Evolutionary conservation across 768 basidiomycete species (phyloP).

Genomic region (Coprinopsis strossmayeri): DNA sequence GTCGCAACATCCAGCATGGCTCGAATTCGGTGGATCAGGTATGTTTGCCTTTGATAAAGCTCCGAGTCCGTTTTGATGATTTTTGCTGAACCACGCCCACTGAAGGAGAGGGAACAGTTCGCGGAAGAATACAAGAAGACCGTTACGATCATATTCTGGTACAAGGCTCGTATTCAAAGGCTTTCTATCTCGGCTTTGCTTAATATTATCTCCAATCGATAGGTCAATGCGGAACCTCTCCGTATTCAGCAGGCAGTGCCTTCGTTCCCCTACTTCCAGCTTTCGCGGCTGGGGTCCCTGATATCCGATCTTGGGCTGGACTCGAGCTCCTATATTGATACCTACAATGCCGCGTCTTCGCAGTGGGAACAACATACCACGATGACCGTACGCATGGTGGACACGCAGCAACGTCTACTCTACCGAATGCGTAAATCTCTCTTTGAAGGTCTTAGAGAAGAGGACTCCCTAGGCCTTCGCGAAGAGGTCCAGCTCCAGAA

Average conservation of each 20-base stretch:
- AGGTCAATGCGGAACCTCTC: conserved; percentile 50
- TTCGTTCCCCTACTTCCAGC: conserved; percentile 61
- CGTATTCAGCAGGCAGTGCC: conserved; percentile 50
- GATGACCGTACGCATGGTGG: conserved; percentile 50
- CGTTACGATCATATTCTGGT: conserved; percentile 65
- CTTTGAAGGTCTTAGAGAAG: conserved; percentile 48
- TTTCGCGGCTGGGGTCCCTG: conserved; percentile 46
- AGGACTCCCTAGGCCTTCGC: conserved; percentile 48
- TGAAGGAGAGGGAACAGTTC: conserved; percentile 32
- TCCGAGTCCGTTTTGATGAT: too few species aligned
- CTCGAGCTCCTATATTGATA: conserved; percentile 49
- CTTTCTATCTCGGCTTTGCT: background rate
- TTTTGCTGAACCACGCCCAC: too few species aligned
- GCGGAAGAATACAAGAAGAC: conserved; percentile 43
- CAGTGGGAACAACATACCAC: conserved; percentile 68
- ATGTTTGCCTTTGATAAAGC: too few species aligned
- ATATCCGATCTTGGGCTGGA: conserved; percentile 50
- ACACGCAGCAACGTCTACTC: conserved; percentile 53
- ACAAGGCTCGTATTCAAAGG: conserved; percentile 37
- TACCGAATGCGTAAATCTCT: conserved; percentile 57
- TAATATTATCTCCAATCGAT: conserved; percentile 7
- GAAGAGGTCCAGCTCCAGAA: conserved; percentile 50
- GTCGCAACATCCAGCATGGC: background rate
- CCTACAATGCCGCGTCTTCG: conserved; percentile 43
- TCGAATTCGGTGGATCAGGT: background rate